Conservation (phyloP, 1,139 yeast genomes). For the Pichia sp. region DNA sequence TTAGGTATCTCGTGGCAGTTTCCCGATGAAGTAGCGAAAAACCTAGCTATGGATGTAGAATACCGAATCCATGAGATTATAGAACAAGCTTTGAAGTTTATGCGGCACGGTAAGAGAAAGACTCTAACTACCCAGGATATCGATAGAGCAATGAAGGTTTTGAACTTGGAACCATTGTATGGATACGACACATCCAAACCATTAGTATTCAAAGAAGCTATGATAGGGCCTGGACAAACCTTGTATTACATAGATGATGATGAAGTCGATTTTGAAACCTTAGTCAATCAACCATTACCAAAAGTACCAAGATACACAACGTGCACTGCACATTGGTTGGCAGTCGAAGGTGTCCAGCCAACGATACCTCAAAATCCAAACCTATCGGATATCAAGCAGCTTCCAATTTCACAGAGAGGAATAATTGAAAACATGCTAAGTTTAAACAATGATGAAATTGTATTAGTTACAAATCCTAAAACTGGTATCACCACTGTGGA, state of each 20-base stretch:
- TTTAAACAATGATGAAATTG: slow-evolving; percentile 32
- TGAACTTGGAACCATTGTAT: slow-evolving; percentile 84
- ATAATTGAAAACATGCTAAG: slow-evolving; percentile 51
- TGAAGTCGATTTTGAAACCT: slow-evolving; percentile 89
- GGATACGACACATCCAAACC: slow-evolving; percentile 67
- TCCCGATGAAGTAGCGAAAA: slow-evolving; percentile 90
- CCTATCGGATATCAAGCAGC: slow-evolving; percentile 62
- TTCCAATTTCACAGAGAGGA: slow-evolving; percentile 68
- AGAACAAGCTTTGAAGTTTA: slow-evolving; percentile 92
- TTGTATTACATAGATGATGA: slow-evolving; percentile 87
- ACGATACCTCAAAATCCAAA: slow-evolving; percentile 96
- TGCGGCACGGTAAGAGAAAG: slow-evolving; percentile 89
- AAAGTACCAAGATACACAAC: slow-evolving; percentile 90
- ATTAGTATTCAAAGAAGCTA: slow-evolving; percentile 70
- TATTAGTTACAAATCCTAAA: slow-evolving; percentile 28
- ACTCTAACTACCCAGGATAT: slow-evolving; percentile 79
- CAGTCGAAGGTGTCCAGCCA: slow-evolving; percentile 98
- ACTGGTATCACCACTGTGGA: slow-evolving; percentile 29
- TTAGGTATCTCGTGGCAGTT: slow-evolving; percentile 66
- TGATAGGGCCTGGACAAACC: slow-evolving; percentile 91
- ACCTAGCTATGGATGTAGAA: slow-evolving; percentile 97
- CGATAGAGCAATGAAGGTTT: slow-evolving; percentile 71
- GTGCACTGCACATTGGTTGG: slow-evolving; percentile 97
- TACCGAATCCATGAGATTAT: slow-evolving; percentile 92
- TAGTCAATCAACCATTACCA: slow-evolving; percentile 91